These are phyloP conservation scores for Solanum tarapatanum DNA, from an alignment of 257 asterid species.

Conservation along the genomic window DNA sequence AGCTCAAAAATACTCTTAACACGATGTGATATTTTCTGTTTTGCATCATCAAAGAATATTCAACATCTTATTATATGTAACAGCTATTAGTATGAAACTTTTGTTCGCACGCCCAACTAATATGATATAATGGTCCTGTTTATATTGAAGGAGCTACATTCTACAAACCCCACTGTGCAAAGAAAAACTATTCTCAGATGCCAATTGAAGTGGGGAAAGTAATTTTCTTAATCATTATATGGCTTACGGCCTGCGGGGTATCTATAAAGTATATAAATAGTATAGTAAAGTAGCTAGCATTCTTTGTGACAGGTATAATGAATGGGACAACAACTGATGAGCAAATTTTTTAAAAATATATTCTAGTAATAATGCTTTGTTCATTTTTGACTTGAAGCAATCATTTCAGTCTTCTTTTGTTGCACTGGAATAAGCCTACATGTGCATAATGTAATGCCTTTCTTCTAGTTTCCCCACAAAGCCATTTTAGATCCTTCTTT, in stretches of 20 bases:
- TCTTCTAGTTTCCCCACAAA: background rate
- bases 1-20: background rate
- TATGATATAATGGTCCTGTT: background rate
- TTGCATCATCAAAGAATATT: background rate
- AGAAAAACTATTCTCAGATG: background rate
- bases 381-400: conserved; percentile 7
- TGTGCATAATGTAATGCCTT: background rate
- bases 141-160: background rate
- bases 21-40: background rate
- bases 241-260: background rate
- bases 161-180: background rate
- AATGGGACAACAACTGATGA: background rate
- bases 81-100: background rate
- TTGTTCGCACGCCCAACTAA: background rate
- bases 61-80: background rate
- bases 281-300: background rate
- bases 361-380: conserved; percentile 1
- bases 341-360: background rate
- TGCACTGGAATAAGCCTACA: conserved; percentile 1
- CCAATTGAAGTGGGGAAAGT: conserved; percentile 2
- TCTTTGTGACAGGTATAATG: background rate
- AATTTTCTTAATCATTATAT: background rate
- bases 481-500: background rate
- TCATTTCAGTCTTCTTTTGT: background rate
- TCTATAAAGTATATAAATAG: background rate